These are phyloP conservation scores for Omphalea diandra DNA, from an alignment of 441 rosid species.

Conservation along the genomic window DNA sequence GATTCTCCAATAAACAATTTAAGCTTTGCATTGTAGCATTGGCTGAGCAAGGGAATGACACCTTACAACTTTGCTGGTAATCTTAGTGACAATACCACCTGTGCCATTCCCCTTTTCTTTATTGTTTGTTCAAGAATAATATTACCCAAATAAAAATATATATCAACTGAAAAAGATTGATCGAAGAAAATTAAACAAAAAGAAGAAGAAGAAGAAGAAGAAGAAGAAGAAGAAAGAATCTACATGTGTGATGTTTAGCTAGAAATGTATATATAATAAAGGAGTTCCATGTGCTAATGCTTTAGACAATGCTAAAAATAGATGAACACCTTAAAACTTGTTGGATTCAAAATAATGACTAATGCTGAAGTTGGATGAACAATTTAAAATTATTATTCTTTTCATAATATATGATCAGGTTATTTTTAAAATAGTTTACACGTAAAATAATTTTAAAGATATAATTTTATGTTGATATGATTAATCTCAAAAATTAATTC, in stretches of 20 bases:
- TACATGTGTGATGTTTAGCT: constrained; percentile 8
- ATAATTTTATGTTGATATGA: no score
- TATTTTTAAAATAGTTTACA: no score
- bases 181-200: not conserved
- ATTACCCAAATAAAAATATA: not conserved
- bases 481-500: no score
- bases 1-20: not conserved
- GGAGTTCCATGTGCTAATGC: constrained; percentile 10
- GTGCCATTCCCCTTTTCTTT: constrained; percentile 23
- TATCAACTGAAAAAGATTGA: constrained; percentile 7
- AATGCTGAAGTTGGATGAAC: no score
- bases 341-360: not conserved
- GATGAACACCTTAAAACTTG: not conserved
- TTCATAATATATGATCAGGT: no score
- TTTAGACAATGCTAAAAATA: not conserved
- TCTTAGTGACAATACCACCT: constrained; percentile 44
- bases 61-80: constrained; percentile 39
- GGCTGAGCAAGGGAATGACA: constrained; percentile 40
- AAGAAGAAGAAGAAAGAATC: not conserved
- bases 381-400: no score
- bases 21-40: not conserved
- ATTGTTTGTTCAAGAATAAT: not conserved
- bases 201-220: no score
- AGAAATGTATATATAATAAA: not conserved
- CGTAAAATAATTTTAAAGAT: no score